Evolutionary conservation across 1,284 basidiomycete genomes (phyloP).

Genomic region (Boletus semigastroideus): DNA sequence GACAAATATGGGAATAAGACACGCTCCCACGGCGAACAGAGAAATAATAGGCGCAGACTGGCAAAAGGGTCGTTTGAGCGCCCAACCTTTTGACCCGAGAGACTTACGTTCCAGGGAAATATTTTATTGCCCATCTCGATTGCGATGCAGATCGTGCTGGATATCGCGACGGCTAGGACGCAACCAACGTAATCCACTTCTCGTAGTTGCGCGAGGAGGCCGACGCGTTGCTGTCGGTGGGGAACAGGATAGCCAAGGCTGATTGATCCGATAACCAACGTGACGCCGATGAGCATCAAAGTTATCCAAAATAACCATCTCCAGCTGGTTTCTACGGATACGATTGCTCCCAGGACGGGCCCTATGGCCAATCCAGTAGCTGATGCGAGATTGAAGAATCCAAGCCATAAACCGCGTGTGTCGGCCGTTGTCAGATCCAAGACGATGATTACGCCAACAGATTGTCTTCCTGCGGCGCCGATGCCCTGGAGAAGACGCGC

Average conservation of each 20-base stretch:
- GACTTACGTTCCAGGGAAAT: constrained; percentile 34
- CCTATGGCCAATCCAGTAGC: constrained; percentile 32
- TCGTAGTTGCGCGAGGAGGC: constrained; percentile 32
- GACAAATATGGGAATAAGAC: constrained; percentile 33
- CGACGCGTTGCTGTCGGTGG: constrained; percentile 30
- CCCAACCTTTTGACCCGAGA: not conserved
- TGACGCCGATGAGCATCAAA: constrained; percentile 33
- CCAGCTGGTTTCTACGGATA: constrained; percentile 31
- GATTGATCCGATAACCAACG: constrained; percentile 26
- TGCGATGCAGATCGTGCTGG: constrained; percentile 35
- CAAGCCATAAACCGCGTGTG: constrained; percentile 34
- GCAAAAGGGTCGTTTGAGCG: constrained; percentile 8
- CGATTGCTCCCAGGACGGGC: constrained; percentile 31
- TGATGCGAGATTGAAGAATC: constrained; percentile 35
- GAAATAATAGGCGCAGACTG: constrained; percentile 32
- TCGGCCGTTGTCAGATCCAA: constrained; percentile 34
- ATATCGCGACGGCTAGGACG: constrained; percentile 32
- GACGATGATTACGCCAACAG: constrained; percentile 35
- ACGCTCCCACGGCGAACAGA: constrained; percentile 28
- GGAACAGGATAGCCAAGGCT: constrained; percentile 36
- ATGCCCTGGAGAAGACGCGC: constrained; percentile 36
- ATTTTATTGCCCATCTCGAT: constrained; percentile 39
- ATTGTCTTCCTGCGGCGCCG: constrained; percentile 35
- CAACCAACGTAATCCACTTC: constrained; percentile 34
- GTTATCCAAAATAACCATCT: constrained; percentile 38